Percentiles rank a stretch among this genome's conserved stretches.
These are phyloP conservation scores for Ceratocystis papillata DNA, from an alignment of 2,329 filamentous ascomycete genomes.

Conservation along the genomic window DNA sequence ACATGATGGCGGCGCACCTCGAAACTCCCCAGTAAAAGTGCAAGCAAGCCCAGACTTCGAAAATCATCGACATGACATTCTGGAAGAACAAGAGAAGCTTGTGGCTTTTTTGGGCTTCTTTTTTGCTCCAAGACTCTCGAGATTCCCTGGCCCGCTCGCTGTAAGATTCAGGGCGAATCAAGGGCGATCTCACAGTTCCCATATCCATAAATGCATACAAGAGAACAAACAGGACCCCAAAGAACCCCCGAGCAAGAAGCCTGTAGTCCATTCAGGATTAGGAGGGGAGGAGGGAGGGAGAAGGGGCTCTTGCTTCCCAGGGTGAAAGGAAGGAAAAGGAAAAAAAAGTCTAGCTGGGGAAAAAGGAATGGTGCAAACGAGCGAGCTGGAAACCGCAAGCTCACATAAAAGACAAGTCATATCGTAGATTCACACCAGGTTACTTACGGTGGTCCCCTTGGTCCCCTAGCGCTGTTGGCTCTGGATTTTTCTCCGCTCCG, in stretches of 20 bases:
- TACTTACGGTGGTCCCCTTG: not conserved
- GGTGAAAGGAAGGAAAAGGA: not conserved
- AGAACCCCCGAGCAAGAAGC: not conserved
- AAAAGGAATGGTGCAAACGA: not conserved
- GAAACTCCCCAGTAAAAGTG: not conserved
- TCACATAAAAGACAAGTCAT: not conserved
- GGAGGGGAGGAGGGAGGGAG: not conserved
- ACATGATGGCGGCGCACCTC: not conserved
- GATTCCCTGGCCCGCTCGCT: not conserved
- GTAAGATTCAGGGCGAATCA: not conserved
- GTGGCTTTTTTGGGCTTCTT: conserved; percentile 2
- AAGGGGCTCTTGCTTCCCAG: not conserved
- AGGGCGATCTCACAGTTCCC: conserved; percentile 7
- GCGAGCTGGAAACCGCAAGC: not conserved
- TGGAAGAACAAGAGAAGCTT: conserved; percentile 10
- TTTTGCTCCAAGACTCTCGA: not conserved
- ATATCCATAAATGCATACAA: not conserved
- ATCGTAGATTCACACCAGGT: not conserved
- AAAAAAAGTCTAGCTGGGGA: not conserved
- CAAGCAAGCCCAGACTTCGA: not conserved
- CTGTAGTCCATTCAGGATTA: not conserved
- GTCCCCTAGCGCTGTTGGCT: too few species aligned
- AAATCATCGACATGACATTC: not conserved
- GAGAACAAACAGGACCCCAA: not conserved
- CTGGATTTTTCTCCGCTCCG: too few species aligned